Evolutionary conservation across 2,329 filamentous ascomycete species (phyloP), one percentile per base, ranked within the genome.

Genomic region (Colletotrichum sp.): DNA sequence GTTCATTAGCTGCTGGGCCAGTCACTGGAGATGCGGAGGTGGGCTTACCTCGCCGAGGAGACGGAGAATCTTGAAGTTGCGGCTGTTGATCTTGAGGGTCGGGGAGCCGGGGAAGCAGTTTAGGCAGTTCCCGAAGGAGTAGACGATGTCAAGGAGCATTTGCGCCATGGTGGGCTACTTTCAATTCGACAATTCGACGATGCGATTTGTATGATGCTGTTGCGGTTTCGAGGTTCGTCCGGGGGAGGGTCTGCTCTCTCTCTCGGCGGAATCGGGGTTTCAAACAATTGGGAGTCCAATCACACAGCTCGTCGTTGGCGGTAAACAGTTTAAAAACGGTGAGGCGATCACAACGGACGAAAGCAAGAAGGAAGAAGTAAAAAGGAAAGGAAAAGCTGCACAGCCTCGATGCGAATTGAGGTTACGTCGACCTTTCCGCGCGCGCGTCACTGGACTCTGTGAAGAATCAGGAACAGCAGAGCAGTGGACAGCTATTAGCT

Each of bases 71-170:
- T 98, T 99, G 90, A 98, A 98, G 87, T 93, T 97, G 77, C 96
- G 93, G 82, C 91, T 94, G 86, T 99, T 99, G 88, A 99, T 97
- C 87, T 97, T 98, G 80, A 99, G 92, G 72, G 96, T 95, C 74
- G 97, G 96, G 79, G 95, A 96, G 80, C 95, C 95, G 16, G 97
- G 96, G 83, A 99, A 99, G 89, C 97, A 99, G 86, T 94, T 96
- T 86, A 99, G 93, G 89, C 96, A 99, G 87, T 96, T 98, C 78
- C 95, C 96, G 77, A 99, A 91, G 76, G 96, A 98, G 85, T 97
- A 98, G 80, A 99, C 88, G 44, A 98, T 89, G 84, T 99, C 97
- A 79, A 96, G 91, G 77, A 99, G 89, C 83, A 98, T 94, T 85
- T 96, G 94, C 82, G 95, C 92, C 95, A 96, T 96, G 82, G 78